Percentiles rank a stretch among this genome's conserved stretches.
phyloP scores from a whole-genome alignment of 2,329 filamentous ascomycete genomes.

The Fusarium subglutinans region DNA sequence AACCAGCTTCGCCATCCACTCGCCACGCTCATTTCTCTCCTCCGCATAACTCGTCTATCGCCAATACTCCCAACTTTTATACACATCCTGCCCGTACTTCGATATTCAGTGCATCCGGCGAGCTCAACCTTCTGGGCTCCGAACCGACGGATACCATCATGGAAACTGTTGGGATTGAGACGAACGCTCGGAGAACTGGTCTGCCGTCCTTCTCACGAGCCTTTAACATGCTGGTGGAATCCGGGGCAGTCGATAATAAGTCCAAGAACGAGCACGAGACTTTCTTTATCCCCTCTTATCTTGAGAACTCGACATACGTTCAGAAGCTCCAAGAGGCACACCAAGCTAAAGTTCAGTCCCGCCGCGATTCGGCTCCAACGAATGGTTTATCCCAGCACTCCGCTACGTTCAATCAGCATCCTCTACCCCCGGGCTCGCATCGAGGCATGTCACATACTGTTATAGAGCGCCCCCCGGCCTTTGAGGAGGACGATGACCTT shows the following conservation, averaged over 20 bases:
- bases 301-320: constrained; percentile 80
- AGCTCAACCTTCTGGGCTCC: constrained; percentile 38
- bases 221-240: constrained; percentile 59
- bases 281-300: constrained; percentile 88
- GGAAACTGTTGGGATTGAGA: constrained; percentile 49
- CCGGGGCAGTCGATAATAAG: constrained; percentile 42
- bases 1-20: constrained; percentile 33
- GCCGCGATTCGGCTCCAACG: constrained; percentile 54
- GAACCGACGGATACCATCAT: constrained; percentile 35
- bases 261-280: constrained; percentile 46
- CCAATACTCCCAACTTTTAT: constrained; percentile 38
- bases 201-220: constrained; percentile 62
- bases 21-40: constrained; percentile 29
- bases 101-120: constrained; percentile 61
- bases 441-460: constrained; percentile 85
- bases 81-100: constrained; percentile 47
- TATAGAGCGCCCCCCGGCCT: constrained; percentile 75
- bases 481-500: constrained; percentile 67
- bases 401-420: constrained; percentile 55
- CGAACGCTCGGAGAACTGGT: constrained; percentile 40
- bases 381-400: constrained; percentile 52
- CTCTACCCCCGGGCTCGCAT: constrained; percentile 62
- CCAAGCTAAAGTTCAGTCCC: constrained; percentile 64
- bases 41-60: constrained; percentile 21
- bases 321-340: constrained; percentile 77